Percentiles rank a stretch among this genome's conserved stretches.
phyloP scores from a whole-genome alignment of 2,329 filamentous ascomycete genomes.

The Apiospora marii region DNA sequence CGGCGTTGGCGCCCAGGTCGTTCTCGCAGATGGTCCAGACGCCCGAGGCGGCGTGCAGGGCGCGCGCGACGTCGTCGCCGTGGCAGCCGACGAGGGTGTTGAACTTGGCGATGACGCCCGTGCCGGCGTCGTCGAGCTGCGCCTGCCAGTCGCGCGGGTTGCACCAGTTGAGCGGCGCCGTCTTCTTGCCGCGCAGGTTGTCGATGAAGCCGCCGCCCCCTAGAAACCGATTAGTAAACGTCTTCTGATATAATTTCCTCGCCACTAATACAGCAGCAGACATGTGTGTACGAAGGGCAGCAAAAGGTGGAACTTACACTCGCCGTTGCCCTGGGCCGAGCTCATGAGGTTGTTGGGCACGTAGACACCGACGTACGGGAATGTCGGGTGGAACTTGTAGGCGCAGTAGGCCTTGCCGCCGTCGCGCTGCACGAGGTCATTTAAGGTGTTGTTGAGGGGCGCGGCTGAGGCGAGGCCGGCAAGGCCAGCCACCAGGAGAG shows the following conservation, averaged over 20 bases:
- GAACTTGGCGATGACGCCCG: slow-evolving; percentile 8
- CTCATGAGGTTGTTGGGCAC: slow-evolving; percentile 17
- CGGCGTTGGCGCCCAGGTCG: slow-evolving; percentile 66
- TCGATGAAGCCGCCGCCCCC: slow-evolving; percentile 17
- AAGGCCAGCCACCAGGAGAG: neutral
- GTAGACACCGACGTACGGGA: slow-evolving; percentile 9
- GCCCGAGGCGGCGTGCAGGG: slow-evolving; percentile 19
- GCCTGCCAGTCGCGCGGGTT: slow-evolving; percentile 1
- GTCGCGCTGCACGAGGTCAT: neutral
- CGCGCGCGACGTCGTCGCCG: slow-evolving; percentile 8
- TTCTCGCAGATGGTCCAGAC: slow-evolving; percentile 36
- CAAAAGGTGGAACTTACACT: neutral
- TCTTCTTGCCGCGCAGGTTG: slow-evolving; percentile 17
- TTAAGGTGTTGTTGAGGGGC: neutral
- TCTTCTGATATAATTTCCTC: too few species aligned
- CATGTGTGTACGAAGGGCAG: too few species aligned
- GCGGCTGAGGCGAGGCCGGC: neutral
- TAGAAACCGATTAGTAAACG: neutral
- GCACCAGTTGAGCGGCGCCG: slow-evolving; percentile 13
- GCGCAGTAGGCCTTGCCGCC: neutral
- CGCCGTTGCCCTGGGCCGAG: neutral
- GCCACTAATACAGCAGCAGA: too few species aligned
- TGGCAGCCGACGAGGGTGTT: slow-evolving; percentile 16
- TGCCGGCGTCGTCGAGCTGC: slow-evolving; percentile 11
- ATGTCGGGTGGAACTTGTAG: neutral